These are phyloP conservation scores for Allium fistulosum DNA, from an alignment of 106 monocot genomes.

Conservation along the genomic window DNA sequence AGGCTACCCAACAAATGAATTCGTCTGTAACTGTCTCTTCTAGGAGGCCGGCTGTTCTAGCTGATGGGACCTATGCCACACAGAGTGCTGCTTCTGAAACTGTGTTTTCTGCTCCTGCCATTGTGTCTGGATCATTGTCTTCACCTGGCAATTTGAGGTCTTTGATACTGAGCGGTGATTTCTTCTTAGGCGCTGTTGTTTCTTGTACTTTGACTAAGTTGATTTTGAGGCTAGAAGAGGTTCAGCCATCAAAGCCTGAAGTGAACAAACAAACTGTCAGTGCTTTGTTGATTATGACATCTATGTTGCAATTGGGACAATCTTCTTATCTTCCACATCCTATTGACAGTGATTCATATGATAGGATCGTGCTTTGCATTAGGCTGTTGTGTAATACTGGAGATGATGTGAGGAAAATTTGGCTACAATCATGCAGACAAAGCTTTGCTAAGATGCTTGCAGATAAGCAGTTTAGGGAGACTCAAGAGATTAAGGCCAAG, in stretches of 20 bases:
- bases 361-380: constrained; percentile 80
- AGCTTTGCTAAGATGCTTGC: constrained; percentile 89
- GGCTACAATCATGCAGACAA: constrained; percentile 82
- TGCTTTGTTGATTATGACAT: constrained; percentile 65
- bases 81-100: constrained; percentile 89
- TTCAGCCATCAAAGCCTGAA: constrained; percentile 67
- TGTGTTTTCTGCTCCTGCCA: constrained; percentile 41
- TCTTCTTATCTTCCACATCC: constrained; percentile 66
- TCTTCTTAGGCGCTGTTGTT: constrained; percentile 79
- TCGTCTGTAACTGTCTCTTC: constrained; percentile 64
- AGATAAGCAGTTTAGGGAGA: constrained; percentile 86
- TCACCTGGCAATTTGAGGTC: constrained; percentile 71
- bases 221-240: constrained; percentile 75
- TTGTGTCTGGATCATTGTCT: constrained; percentile 45
- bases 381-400: constrained; percentile 88
- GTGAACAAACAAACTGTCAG: constrained; percentile 42
- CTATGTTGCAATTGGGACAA: constrained; percentile 40
- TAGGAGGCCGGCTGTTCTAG: constrained; percentile 72
- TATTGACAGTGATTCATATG: constrained; percentile 86
- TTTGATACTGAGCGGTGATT: constrained; percentile 74
- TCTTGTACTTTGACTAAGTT: constrained; percentile 81
- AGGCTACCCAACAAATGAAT: constrained; percentile 26
- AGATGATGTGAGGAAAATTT: constrained; percentile 76
- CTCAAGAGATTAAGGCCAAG: constrained; percentile 75
- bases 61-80: constrained; percentile 94